Base-by-base conservation (phyloP, 306 rosid species). In the Cicer cuneatum region DNA sequence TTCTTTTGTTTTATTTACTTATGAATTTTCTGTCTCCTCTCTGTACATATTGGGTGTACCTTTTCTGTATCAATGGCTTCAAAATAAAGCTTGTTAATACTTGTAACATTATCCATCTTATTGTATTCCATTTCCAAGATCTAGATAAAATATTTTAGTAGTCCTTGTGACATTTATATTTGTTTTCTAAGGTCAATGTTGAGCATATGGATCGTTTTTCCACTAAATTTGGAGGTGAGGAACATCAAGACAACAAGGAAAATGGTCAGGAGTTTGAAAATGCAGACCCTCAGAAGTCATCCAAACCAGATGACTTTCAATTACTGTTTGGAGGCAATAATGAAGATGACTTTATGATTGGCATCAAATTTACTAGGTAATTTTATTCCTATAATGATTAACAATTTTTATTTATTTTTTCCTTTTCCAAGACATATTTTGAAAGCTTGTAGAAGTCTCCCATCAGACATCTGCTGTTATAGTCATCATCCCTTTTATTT, bases 281-380 rank as follows among this genome's bases (percentile, higher is more conserved):
- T 72, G 69, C 46, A 41, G 73, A 72, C 59, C 70, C 83, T 75
- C 79, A 77, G 1, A 86, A 83, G 68, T 80, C 91, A 37, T 80
- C 90, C 53, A 93, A 94, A 82, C 89, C 96, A 56, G 61, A 86
- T 0, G 98, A 94, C 84, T 91, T 84, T 71, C 48, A 91, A 72
- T 76, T 80, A 75, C 98, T 94, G 80, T 90, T 91, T 90, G 86
- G 88, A 59, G 97, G 93, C 62, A 90, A 87, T 82, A 86, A 84
- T 66, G 90, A 81, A 74, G 98, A 94, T 77, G 86, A 87, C 75
- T 94, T 94, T 82, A 89, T 94, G 96, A 77, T 91, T 62, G 98
- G 98, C 79, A 90, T 94, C 82, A 94, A 94, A 85, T 87, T 94
- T 84, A 90, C 96, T 0, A 87, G 90, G 98, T 91, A 85, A 62